Base-by-base conservation (phyloP, 257 asterid species). In the Solanum clarkiae region DNA sequence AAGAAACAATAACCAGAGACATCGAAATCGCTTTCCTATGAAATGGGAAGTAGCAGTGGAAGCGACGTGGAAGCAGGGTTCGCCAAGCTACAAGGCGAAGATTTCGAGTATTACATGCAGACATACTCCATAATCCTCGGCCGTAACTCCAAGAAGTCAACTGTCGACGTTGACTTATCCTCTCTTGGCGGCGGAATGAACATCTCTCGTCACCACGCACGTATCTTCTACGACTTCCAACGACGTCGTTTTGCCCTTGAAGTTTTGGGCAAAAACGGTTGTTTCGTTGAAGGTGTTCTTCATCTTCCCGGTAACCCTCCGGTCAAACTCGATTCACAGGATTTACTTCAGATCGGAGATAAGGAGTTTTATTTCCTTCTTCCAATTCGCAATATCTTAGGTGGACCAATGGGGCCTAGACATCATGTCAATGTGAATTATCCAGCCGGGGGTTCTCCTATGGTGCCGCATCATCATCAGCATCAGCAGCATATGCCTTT, bases 131-230 rank as follows among this genome's bases (percentile, higher is more conserved):
- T 96, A 15, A 84, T 96, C 24, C 93, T 96, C 44, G 99, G 99
- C 82, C 98, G 99, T 47, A 95, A 93, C 90, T 96, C 99, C 85
- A 96, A 96, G 91, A 96, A 95, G 83, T 96, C 99, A 18, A 87
- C 99, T 2, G 99, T 96, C 47, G 98, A 96, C 82, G 98, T 96
- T 80, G 98, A 95, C 86, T 97, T 95, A 87, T 95, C 99, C 29
- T 94, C 98, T 65, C 96, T 96, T 65, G 99, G 98, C 86, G 99
- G 99, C 9, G 98, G 98, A n/a, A 96, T 96, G 98, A 96, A 95
- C 95, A 95, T 96, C 90, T 94, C 98, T 86, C 98, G 98, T 86
- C 97, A 95, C 92, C 99, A 96, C 89, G 99, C 99, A 44, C 98
- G 99, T 84, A 95, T 96, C 85, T 96, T 94, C 91, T 95, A 96